phyloP scores from a whole-genome alignment of 257 asterid genomes.

The Scutellaria barbata region DNA sequence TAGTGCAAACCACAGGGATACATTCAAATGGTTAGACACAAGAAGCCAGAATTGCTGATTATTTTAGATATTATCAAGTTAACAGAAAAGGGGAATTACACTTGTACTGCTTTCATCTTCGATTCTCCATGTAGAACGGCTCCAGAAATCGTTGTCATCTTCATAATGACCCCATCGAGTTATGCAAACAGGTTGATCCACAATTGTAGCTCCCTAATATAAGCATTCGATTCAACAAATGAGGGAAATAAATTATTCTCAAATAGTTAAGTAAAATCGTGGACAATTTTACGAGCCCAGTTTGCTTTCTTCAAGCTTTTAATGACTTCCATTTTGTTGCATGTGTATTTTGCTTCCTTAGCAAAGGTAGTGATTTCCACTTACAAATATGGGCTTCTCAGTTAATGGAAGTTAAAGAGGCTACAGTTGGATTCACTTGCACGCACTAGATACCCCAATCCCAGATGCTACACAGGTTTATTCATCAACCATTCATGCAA shows the following conservation, averaged over 20 bases:
- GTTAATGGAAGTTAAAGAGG: background rate
- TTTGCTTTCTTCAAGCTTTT: background rate
- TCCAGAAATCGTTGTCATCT: slow-evolving; percentile 68
- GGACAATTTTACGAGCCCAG: background rate
- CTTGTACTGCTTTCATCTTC: slow-evolving; percentile 58
- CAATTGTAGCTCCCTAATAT: slow-evolving; percentile 79
- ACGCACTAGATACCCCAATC: slow-evolving; percentile 24
- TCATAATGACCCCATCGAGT: slow-evolving; percentile 83
- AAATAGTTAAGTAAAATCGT: background rate
- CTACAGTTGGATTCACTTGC: slow-evolving; percentile 8
- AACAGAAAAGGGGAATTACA: slow-evolving; percentile 40
- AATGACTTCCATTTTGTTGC: slow-evolving; percentile 4
- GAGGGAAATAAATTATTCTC: slow-evolving; percentile 8
- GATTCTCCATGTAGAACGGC: slow-evolving; percentile 64
- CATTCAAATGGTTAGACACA: background rate
- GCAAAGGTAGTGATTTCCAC: background rate
- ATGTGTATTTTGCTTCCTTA: background rate
- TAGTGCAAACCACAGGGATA: background rate
- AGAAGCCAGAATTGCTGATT: background rate
- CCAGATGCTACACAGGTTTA: slow-evolving; percentile 24
- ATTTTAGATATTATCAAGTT: background rate
- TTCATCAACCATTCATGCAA: background rate
- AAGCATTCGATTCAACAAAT: slow-evolving; percentile 24
- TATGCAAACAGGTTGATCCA: slow-evolving; percentile 92
- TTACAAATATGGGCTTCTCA: background rate